Evolutionary conservation across 345 rosid species (phyloP).

Genomic region (Erysimum cheiranthoides): DNA sequence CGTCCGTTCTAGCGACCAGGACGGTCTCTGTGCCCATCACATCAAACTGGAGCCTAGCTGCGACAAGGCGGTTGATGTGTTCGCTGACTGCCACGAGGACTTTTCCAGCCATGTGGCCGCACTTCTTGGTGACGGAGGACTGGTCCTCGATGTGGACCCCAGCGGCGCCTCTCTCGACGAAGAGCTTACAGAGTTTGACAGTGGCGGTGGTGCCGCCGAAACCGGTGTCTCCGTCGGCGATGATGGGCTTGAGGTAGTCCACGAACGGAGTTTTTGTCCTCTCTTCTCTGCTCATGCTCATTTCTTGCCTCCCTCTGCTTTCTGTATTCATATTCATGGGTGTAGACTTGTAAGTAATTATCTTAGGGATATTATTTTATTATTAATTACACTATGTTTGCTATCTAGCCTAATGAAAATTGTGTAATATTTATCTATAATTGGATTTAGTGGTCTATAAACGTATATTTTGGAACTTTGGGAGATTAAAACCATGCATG

Average conservation of each 20-base stretch:
- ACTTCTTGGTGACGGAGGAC: conserved; percentile 91
- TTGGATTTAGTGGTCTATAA: neutral
- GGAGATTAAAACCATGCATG: conserved; percentile 13
- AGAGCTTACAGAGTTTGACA: conserved; percentile 94
- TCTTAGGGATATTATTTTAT: neutral
- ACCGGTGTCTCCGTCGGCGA: conserved; percentile 96
- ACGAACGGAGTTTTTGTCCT: conserved; percentile 78
- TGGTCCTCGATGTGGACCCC: conserved; percentile 97
- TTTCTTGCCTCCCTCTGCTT: conserved; percentile 92
- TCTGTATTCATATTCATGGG: conserved; percentile 42
- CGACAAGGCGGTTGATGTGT: conserved; percentile 89
- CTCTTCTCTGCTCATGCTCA: conserved; percentile 88
- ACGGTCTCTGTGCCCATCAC: conserved; percentile 95
- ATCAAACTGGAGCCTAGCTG: conserved; percentile 94
- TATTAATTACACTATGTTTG: neutral
- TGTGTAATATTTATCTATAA: neutral
- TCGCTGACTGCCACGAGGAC: conserved; percentile 92
- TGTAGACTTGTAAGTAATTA: conserved; percentile 5
- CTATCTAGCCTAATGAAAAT: neutral
- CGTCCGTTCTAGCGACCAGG: conserved; percentile 92
- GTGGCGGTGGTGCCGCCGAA: conserved; percentile 96
- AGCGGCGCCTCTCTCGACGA: conserved; percentile 94
- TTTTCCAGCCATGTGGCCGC: conserved; percentile 98
- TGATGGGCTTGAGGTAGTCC: conserved; percentile 95
- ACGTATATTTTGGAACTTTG: neutral